Evolutionary conservation across 441 rosid genomes (phyloP).

Genomic region (Adansonia madagascariensis): DNA sequence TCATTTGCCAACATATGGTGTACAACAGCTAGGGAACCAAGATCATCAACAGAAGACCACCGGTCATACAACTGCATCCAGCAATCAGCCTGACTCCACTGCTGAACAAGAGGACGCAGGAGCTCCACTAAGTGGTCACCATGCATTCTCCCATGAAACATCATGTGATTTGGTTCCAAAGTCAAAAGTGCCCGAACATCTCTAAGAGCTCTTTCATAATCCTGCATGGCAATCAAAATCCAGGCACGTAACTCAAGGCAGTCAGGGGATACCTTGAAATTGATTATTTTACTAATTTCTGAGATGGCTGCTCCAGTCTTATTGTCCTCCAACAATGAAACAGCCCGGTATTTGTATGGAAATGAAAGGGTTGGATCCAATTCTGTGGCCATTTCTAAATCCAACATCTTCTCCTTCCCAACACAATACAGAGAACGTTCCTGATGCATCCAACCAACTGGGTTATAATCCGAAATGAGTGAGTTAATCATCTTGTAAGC

Average conservation of each 20-base stretch:
- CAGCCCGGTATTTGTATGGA: slow-evolving; percentile 88
- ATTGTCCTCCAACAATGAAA: slow-evolving; percentile 67
- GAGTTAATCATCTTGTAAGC: slow-evolving; percentile 87
- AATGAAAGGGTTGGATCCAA: slow-evolving; percentile 86
- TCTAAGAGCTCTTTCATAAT: slow-evolving; percentile 77
- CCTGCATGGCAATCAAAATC: slow-evolving; percentile 76
- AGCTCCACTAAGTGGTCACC: slow-evolving; percentile 77
- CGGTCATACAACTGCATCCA: slow-evolving; percentile 97
- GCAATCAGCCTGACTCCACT: slow-evolving; percentile 88
- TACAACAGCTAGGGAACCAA: slow-evolving; percentile 90
- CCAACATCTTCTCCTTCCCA: slow-evolving; percentile 76
- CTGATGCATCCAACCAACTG: slow-evolving; percentile 92
- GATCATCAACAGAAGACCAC: slow-evolving; percentile 97
- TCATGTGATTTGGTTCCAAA: slow-evolving; percentile 77
- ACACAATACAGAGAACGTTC: slow-evolving; percentile 86
- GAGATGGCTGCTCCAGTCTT: slow-evolving; percentile 65
- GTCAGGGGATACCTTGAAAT: slow-evolving; percentile 82
- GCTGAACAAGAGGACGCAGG: slow-evolving; percentile 72
- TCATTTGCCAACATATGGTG: slow-evolving; percentile 90
- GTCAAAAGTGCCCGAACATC: slow-evolving; percentile 88
- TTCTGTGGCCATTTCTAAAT: slow-evolving; percentile 71
- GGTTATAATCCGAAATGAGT: slow-evolving; percentile 56
- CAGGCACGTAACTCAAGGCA: slow-evolving; percentile 93
- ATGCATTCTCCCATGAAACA: slow-evolving; percentile 70
- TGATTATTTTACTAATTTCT: slow-evolving; percentile 76